These are phyloP conservation scores for Noccaea bulbosa DNA, from an alignment of 345 rosid genomes.

Conservation along the genomic window DNA sequence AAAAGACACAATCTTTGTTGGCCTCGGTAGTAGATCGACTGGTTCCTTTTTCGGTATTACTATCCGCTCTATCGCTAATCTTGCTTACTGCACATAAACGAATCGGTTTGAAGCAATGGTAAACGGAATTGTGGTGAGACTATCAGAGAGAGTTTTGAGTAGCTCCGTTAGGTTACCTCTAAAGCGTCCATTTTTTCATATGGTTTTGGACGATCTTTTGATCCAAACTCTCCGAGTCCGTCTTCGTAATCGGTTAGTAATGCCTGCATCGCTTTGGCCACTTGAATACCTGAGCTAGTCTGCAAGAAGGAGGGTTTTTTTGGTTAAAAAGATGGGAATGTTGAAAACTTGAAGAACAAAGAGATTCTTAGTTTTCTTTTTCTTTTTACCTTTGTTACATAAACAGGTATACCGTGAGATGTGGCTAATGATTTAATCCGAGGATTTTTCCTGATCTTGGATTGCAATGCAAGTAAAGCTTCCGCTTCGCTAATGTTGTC, in stretches of 20 bases:
- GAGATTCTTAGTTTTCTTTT: neutral
- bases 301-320: constrained; percentile 44
- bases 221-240: constrained; percentile 52
- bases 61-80: constrained; percentile 75
- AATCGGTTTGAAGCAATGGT: constrained; percentile 2
- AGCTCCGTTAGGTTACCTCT: constrained; percentile 56
- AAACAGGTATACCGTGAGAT: constrained; percentile 70
- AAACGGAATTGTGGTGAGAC: constrained; percentile 2
- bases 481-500: constrained; percentile 81
- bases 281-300: constrained; percentile 82
- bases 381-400: constrained; percentile 64
- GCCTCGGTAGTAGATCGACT: constrained; percentile 73
- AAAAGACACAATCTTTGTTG: constrained; percentile 55
- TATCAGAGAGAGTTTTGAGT: neutral
- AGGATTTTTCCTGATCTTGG: constrained; percentile 84
- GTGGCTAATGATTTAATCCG: constrained; percentile 72
- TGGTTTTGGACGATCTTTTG: constrained; percentile 53
- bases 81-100: constrained; percentile 63
- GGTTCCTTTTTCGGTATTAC: constrained; percentile 74
- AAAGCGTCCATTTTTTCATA: constrained; percentile 77
- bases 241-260: constrained; percentile 58
- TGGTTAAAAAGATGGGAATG: constrained; percentile 3
- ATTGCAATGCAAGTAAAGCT: constrained; percentile 78
- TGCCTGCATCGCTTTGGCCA: constrained; percentile 64
- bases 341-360: neutral